phyloP scores from a whole-genome alignment of 495 filamentous ascomycete species.

The Trichocladium uniseriatum region DNA sequence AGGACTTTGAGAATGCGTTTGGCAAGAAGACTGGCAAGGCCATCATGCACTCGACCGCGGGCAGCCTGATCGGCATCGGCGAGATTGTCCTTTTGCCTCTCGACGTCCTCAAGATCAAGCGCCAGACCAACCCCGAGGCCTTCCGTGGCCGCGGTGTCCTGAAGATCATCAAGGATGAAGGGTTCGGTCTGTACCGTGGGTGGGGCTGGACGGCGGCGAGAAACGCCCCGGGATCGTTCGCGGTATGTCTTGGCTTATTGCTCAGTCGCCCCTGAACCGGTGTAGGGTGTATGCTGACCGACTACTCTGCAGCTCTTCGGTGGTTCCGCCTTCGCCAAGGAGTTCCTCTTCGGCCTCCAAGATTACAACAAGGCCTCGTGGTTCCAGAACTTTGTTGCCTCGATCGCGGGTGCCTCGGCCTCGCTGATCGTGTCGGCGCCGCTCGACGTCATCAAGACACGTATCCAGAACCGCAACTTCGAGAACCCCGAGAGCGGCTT shows the following conservation, averaged over 20 bases:
- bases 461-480: constrained; percentile 98
- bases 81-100: constrained; percentile 93
- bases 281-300: constrained; percentile 1
- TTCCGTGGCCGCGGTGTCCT: constrained; percentile 91
- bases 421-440: constrained; percentile 90
- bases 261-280: too few species aligned
- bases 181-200: constrained; percentile 89
- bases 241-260: too few species aligned
- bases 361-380: constrained; percentile 96
- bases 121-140: constrained; percentile 97
- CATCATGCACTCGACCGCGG: constrained; percentile 93
- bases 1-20: constrained; percentile 77
- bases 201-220: constrained; percentile 97
- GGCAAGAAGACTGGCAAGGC: constrained; percentile 96
- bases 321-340: constrained; percentile 95
- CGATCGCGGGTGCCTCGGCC: constrained; percentile 84
- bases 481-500: constrained; percentile 93
- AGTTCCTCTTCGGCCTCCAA: constrained; percentile 73
- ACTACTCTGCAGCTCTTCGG: constrained; percentile 70
- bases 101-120: constrained; percentile 98
- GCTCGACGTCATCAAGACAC: constrained; percentile 97
- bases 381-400: constrained; percentile 95
- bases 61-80: constrained; percentile 91
- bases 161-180: constrained; percentile 85
- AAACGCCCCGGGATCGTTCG: constrained; percentile 95